These are phyloP conservation scores for Pseudonitzschia multiseries DNA, from an alignment of 108 stramenopile genomes.

Conservation along the genomic window DNA sequence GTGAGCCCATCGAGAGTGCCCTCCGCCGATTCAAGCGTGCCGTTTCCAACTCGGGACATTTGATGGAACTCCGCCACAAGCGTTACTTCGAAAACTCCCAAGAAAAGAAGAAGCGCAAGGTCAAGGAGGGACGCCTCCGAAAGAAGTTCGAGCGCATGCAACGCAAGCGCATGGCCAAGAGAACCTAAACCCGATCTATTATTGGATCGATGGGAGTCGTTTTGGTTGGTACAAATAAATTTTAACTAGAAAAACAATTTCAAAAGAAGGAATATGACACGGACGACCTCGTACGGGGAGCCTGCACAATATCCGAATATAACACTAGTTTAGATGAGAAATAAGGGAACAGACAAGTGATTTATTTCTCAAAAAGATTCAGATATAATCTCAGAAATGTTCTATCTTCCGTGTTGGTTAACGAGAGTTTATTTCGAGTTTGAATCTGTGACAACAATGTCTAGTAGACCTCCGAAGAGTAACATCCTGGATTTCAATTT, in stretches of 20 bases:
- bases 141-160: conserved; percentile 89
- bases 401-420: no score
- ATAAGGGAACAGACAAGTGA: no score
- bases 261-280: not conserved
- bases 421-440: no score
- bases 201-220: not conserved
- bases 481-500: no score
- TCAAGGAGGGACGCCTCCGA: conserved; percentile 83
- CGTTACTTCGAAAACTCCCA: conserved; percentile 89
- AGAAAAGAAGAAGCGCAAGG: conserved; percentile 87
- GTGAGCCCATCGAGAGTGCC: conserved; percentile 86
- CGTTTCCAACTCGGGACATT: conserved; percentile 88
- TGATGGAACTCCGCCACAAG: conserved; percentile 86
- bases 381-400: no score
- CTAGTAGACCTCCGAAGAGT: no score
- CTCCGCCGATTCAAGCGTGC: conserved; percentile 90
- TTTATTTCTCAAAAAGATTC: no score
- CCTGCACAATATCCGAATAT: no score
- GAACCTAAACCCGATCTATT: conserved; percentile 32
- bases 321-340: no score
- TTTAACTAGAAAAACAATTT: no score
- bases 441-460: no score
- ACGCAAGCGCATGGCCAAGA: conserved; percentile 66
- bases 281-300: no score
- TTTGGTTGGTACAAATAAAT: not conserved